Evolutionary conservation across 2,329 filamentous ascomycete species (phyloP).

Genomic region (Cytospora piceicola): DNA sequence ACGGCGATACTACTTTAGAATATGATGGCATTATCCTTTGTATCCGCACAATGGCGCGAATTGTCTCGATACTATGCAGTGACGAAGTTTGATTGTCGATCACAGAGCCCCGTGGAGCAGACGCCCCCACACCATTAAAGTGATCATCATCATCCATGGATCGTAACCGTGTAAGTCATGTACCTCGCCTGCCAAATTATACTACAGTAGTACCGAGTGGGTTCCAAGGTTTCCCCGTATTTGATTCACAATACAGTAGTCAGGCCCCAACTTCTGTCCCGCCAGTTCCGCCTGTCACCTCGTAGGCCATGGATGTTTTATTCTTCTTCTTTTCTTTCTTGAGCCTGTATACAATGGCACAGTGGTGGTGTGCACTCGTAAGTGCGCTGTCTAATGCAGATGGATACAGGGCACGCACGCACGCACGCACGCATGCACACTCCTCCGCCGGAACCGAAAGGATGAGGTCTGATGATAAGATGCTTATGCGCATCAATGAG

Average conservation of each 20-base stretch:
- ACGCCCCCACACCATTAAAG: background rate
- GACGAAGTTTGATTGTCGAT: background rate
- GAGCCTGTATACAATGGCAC: background rate
- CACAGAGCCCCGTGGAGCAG: background rate
- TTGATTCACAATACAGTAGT: background rate
- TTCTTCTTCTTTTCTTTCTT: background rate
- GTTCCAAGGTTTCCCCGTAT: background rate
- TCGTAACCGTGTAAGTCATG: background rate
- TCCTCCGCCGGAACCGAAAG: background rate
- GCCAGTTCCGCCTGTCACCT: background rate
- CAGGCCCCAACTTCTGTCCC: conserved; percentile 16
- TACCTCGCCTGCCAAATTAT: conserved; percentile 14
- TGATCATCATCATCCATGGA: too few species aligned
- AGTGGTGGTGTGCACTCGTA: background rate
- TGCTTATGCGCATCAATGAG: conserved; percentile 5
- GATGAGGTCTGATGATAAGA: conserved; percentile 7
- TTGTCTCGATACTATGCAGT: background rate
- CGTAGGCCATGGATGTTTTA: background rate
- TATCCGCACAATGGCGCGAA: background rate
- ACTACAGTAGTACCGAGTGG: background rate
- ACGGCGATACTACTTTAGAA: background rate
- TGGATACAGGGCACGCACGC: background rate
- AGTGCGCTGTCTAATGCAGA: background rate
- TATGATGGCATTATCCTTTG: too few species aligned
- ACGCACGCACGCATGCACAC: background rate